These are phyloP conservation scores for Clausena lansium DNA, from an alignment of 345 rosid genomes.

Conservation along the genomic window DNA sequence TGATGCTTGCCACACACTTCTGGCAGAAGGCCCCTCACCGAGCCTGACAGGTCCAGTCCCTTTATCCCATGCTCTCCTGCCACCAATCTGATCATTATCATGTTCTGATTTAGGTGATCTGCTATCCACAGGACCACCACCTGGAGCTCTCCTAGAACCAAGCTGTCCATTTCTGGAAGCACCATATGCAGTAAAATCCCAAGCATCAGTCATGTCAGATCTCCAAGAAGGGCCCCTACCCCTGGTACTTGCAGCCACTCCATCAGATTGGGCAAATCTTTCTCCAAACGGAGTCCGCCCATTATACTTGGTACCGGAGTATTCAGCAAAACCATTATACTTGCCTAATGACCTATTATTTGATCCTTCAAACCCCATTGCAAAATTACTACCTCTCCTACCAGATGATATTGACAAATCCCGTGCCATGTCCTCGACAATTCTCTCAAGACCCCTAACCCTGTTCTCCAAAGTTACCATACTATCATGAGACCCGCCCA, in stretches of 20 bases:
- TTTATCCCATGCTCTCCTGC: slow-evolving; percentile 88
- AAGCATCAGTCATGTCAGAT: slow-evolving; percentile 64
- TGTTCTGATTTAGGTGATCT: slow-evolving; percentile 75
- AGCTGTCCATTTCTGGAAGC: slow-evolving; percentile 72
- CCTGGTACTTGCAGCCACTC: slow-evolving; percentile 48
- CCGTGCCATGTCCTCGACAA: slow-evolving; percentile 90
- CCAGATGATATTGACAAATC: slow-evolving; percentile 87
- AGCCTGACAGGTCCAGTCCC: slow-evolving; percentile 67
- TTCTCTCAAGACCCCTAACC: slow-evolving; percentile 95
- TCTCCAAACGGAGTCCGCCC: slow-evolving; percentile 72
- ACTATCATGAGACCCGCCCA: slow-evolving; percentile 97
- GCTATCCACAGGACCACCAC: slow-evolving; percentile 41
- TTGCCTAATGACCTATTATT: slow-evolving; percentile 55
- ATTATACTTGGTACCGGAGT: slow-evolving; percentile 56
- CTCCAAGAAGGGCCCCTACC: slow-evolving; percentile 80
- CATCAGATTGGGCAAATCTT: slow-evolving; percentile 72
- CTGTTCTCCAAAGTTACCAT: slow-evolving; percentile 91
- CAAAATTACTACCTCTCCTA: slow-evolving; percentile 59
- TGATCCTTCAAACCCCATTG: slow-evolving; percentile 64
- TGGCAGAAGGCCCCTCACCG: slow-evolving; percentile 98
- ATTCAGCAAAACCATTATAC: slow-evolving; percentile 71
- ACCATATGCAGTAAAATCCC: slow-evolving; percentile 69
- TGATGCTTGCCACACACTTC: slow-evolving; percentile 99
- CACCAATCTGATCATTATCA: slow-evolving; percentile 65
- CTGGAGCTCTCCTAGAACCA: slow-evolving; percentile 59